Evolutionary conservation across 73 alveolate species (phyloP).

Genomic region (Blepharisma japonicum): DNA sequence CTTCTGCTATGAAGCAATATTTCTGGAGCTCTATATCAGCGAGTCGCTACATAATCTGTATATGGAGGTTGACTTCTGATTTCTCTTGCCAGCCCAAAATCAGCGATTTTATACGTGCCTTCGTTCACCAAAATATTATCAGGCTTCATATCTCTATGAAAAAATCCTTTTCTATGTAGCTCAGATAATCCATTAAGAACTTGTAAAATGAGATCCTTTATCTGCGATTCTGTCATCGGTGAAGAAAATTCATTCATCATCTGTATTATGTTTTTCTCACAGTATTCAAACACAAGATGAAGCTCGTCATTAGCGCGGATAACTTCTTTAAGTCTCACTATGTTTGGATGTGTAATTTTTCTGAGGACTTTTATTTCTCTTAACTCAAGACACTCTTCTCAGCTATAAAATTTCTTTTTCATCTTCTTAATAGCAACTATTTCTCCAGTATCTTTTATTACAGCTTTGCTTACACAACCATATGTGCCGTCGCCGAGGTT

Average conservation of each 20-base stretch:
- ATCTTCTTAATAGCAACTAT: slow-evolving; percentile 63
- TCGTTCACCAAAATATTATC: slow-evolving; percentile 90
- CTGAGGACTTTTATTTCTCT: slow-evolving; percentile 95
- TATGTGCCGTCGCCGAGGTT: slow-evolving; percentile 72
- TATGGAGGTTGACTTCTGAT: slow-evolving; percentile 98
- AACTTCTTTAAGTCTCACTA: slow-evolving; percentile 73
- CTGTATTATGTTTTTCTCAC: slow-evolving; percentile 79
- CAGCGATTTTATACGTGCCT: slow-evolving; percentile 97
- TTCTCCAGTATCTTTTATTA: slow-evolving; percentile 76
- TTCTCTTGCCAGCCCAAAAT: slow-evolving; percentile 99
- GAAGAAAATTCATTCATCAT: neutral
- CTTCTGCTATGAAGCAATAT: slow-evolving; percentile 43
- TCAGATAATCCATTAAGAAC: slow-evolving; percentile 63
- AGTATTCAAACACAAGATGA: slow-evolving; percentile 96
- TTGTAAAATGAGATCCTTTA: slow-evolving; percentile 86
- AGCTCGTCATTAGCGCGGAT: slow-evolving; percentile 84
- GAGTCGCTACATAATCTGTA: slow-evolving; percentile 98
- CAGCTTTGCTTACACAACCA: slow-evolving; percentile 79
- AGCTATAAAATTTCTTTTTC: slow-evolving; percentile 69
- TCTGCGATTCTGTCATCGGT: slow-evolving; percentile 75
- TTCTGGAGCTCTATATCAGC: slow-evolving; percentile 99
- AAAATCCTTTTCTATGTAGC: slow-evolving; percentile 99
- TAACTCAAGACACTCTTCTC: slow-evolving; percentile 98
- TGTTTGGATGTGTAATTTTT: slow-evolving; percentile 78
- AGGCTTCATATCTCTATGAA: slow-evolving; percentile 95